phyloP scores from a whole-genome alignment of 2,329 filamentous ascomycete genomes.

The Sporothrix schenckii region DNA sequence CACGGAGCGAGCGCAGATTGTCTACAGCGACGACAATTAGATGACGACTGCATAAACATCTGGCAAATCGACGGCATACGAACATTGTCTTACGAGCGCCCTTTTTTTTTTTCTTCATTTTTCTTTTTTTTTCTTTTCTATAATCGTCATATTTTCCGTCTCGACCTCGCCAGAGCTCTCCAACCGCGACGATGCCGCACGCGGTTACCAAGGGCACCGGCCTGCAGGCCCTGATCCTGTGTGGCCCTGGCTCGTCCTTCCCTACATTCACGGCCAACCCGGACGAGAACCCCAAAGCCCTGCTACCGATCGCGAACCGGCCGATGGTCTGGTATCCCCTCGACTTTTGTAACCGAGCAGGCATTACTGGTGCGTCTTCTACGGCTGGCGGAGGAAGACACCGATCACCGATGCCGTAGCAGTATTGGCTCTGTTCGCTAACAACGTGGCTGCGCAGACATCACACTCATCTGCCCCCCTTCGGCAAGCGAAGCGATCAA shows the following conservation, averaged over 20 bases:
- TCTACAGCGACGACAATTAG: neutral
- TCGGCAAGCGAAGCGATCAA: slow-evolving; percentile 68
- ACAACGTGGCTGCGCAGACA: slow-evolving; percentile 49
- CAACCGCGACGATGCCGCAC: slow-evolving; percentile 66
- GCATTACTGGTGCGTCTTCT: slow-evolving; percentile 63
- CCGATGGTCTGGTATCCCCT: slow-evolving; percentile 91
- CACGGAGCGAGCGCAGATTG: neutral
- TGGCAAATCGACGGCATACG: neutral
- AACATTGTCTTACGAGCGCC: neutral
- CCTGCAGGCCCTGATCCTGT: slow-evolving; percentile 81
- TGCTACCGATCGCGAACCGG: slow-evolving; percentile 79
- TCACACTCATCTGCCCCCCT: slow-evolving; percentile 65
- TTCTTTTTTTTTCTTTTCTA: neutral
- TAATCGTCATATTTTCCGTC: neutral
- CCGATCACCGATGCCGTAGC: too few relatives aligned
- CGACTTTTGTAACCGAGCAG: slow-evolving; percentile 81
- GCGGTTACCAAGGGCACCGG: slow-evolving; percentile 69
- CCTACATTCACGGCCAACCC: slow-evolving; percentile 81
- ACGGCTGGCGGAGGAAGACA: too few relatives aligned
- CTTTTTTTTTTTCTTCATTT: neutral
- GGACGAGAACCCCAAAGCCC: slow-evolving; percentile 78
- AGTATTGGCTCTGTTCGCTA: neutral
- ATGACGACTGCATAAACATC: neutral
- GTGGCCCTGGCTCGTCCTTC: slow-evolving; percentile 79
- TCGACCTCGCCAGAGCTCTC: neutral